phyloP scores from a whole-genome alignment of 768 basidiomycete species.

The Cubamyces sp. region DNA sequence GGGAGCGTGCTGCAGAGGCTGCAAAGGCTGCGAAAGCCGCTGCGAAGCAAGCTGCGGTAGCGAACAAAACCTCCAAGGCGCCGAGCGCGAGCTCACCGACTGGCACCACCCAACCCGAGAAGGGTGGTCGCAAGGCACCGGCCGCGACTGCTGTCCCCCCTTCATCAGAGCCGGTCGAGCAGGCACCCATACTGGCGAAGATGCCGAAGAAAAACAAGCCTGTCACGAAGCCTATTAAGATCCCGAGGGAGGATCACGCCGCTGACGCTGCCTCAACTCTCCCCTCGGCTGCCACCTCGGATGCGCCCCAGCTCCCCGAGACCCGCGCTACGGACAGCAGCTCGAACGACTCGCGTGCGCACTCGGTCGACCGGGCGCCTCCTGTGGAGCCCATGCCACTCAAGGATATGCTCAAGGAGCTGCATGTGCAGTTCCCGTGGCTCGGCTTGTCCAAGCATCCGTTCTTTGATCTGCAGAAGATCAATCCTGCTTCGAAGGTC shows the following conservation, averaged over 20 bases:
- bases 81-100: constrained; percentile 25
- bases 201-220: constrained; percentile 86
- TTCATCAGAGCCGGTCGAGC: constrained; percentile 42
- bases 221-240: constrained; percentile 56
- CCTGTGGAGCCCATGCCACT: constrained; percentile 55
- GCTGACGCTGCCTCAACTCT: constrained; percentile 47
- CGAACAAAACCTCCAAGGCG: constrained; percentile 28
- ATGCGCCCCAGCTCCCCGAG: constrained; percentile 45
- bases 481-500: constrained; percentile 78
- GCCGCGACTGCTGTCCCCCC: constrained; percentile 23
- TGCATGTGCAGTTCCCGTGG: constrained; percentile 60
- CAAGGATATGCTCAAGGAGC: constrained; percentile 68
- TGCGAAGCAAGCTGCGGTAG: constrained; percentile 18
- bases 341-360: constrained; percentile 60
- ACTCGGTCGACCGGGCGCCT: constrained; percentile 56
- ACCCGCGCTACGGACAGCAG: constrained; percentile 46
- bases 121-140: constrained; percentile 26
- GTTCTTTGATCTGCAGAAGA: constrained; percentile 73
- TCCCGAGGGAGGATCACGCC: constrained; percentile 62
- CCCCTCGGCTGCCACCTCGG: constrained; percentile 52
- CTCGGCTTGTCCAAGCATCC: constrained; percentile 72
- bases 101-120: constrained; percentile 16
- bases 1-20: constrained; percentile 35
- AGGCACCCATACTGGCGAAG: constrained; percentile 78
- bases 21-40: constrained; percentile 21